phyloP scores from a whole-genome alignment of 2,329 filamentous ascomycete genomes.

The Myriosclerotinia curreyana region DNA sequence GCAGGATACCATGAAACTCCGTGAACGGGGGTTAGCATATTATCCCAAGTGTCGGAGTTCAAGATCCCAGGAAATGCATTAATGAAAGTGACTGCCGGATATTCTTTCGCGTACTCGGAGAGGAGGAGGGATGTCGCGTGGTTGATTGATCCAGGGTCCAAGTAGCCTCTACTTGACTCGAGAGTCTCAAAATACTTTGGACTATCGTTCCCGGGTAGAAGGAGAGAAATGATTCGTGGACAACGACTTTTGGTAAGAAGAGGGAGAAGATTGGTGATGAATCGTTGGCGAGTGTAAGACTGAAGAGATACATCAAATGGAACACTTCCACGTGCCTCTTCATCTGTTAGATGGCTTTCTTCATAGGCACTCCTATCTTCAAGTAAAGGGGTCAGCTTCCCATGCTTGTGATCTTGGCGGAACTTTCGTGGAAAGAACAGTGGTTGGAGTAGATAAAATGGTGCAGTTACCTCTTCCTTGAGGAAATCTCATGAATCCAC shows the following conservation, averaged over 20 bases:
- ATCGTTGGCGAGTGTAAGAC: conserved; percentile 9
- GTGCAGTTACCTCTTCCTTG: background rate
- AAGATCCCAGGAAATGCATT: conserved; percentile 3
- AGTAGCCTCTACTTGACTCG: background rate
- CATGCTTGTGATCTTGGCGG: background rate
- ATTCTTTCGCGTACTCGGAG: background rate
- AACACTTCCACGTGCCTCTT: background rate
- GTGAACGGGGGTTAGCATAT: background rate
- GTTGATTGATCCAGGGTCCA: background rate
- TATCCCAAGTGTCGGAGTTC: background rate
- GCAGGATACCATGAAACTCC: conserved; percentile 6
- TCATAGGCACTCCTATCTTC: background rate
- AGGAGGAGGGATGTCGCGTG: conserved; percentile 5
- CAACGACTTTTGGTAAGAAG: conserved; percentile 9
- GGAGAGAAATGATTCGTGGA: conserved; percentile 7
- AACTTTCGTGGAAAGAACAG: background rate
- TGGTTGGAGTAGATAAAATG: background rate
- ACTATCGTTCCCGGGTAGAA: background rate
- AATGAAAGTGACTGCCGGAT: background rate
- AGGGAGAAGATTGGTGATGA: conserved; percentile 12
- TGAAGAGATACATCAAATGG: background rate
- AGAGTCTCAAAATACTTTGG: background rate
- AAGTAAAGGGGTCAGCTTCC: background rate
- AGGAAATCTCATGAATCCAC: background rate
- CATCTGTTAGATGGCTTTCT: background rate